Base-by-base conservation (phyloP, 805 yeast genomes). In the Wickerhamomyces bisporus region DNA sequence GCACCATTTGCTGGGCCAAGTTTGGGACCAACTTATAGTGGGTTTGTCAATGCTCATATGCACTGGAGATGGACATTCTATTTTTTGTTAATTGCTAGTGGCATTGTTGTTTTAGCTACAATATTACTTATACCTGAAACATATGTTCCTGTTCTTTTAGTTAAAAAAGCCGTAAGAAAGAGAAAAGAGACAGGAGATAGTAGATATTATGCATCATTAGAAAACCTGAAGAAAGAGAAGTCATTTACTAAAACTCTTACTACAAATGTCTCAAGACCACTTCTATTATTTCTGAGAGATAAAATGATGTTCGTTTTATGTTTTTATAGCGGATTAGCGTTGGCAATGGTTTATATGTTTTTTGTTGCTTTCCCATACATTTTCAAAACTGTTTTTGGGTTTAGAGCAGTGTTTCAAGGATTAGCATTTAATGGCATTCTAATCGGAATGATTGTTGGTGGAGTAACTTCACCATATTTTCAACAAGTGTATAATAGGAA, bases 11-110 rank as follows among this genome's bases (percentile, higher is more conserved):
- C 77, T 30, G 93, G 91, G 0, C 91, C 93, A 2, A 71, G 81
- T 1, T 50, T 80, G 17, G 86, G 86, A 0, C 89, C 89, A 0
- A 55, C 80, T 5, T 64, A 79, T 3, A 77, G 81, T 34, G 79
- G 79, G 25, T 77, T 73, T 16, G 65, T 74, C 14, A 64, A 71
- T 36, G 70, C 72, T 19, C 55, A 68, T 32, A 52, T 60, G 19
- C 53, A 64, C 33, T 83, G 85, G 79, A 70, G 81, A 55, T 85
- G 93, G 93, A 74, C 79, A 13, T 83, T 82, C 50, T 73, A 73
- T 48, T 72, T 78, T 8, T 59, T 81, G 50, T 60, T 81, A 16
- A 77, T 83, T n/a, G 75, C 78, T 46, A 71, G 79, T 45, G 85
- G 80, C 3, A 69, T 73, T 2, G 64, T 77, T 47, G 66, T 78